phyloP scores from a whole-genome alignment of 371 early-diverging fungal species.

The Chytridiales sp. region DNA sequence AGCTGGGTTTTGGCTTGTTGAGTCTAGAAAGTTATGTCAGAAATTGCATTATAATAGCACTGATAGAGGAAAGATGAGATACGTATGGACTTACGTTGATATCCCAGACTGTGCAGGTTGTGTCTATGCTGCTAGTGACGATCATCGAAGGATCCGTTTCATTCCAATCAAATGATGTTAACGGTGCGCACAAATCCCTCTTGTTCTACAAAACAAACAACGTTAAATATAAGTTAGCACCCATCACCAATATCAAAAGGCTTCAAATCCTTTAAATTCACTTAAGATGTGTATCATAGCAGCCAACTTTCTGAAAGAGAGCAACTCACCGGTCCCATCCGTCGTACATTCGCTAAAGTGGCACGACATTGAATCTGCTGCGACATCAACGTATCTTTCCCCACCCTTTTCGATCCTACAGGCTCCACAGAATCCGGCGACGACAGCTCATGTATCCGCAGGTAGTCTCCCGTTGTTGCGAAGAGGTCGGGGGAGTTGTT shows the following conservation, averaged over 20 bases:
- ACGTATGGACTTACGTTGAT: slow-evolving; percentile 55
- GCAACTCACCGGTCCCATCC: slow-evolving; percentile 27
- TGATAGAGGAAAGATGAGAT: neutral
- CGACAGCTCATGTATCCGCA: slow-evolving; percentile 84
- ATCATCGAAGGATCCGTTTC: slow-evolving; percentile 76
- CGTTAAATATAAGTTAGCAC: neutral
- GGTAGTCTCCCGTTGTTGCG: slow-evolving; percentile 84
- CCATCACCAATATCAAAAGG: neutral
- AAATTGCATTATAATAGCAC: slow-evolving; percentile 1
- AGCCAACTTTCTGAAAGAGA: neutral
- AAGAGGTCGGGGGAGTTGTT: slow-evolving; percentile 62
- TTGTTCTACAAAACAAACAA: slow-evolving; percentile 33
- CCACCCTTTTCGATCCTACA: neutral
- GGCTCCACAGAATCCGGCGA: neutral
- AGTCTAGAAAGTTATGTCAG: slow-evolving; percentile 47
- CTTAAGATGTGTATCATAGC: neutral
- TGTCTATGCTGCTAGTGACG: slow-evolving; percentile 92
- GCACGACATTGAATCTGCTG: slow-evolving; percentile 21
- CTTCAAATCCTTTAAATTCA: slow-evolving; percentile 13
- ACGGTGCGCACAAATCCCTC: slow-evolving; percentile 79
- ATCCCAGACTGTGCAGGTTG: slow-evolving; percentile 98
- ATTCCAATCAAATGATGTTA: slow-evolving; percentile 97
- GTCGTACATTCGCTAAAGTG: slow-evolving; percentile 33
- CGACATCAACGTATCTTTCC: neutral
- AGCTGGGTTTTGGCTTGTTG: slow-evolving; percentile 94